Conservation (phyloP, 495 filamentous ascomycete genomes). For the Neurospora tetraspora region DNA sequence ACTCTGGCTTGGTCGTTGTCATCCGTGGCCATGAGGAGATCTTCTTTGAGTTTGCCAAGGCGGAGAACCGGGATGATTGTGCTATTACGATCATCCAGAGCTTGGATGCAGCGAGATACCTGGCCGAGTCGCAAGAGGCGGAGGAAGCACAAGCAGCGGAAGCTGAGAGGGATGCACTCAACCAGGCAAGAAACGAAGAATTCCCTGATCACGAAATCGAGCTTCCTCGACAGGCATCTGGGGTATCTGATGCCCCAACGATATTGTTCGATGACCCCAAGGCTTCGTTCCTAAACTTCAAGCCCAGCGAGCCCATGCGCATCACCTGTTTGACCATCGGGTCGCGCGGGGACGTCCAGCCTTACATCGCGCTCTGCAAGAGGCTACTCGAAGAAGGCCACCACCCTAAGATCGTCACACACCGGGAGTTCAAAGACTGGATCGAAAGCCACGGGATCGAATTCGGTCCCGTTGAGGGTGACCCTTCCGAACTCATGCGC, state of each 20-base stretch:
- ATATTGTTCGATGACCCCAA: constrained; percentile 88
- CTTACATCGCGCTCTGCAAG: constrained; percentile 94
- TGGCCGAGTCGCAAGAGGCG: constrained; percentile 66
- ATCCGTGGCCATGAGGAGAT: constrained; percentile 92
- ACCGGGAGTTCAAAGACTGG: constrained; percentile 83
- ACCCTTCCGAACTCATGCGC: constrained; percentile 89
- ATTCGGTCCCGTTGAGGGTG: constrained; percentile 77
- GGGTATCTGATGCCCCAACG: constrained; percentile 48
- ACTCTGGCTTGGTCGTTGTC: constrained; percentile 82
- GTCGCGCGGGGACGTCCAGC: constrained; percentile 91
- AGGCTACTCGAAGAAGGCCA: constrained; percentile 83
- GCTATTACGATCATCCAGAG: constrained; percentile 66
- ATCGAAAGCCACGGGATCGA: constrained; percentile 85
- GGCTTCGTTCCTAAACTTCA: constrained; percentile 91
- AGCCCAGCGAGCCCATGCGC: constrained; percentile 68
- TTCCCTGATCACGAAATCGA: constrained; percentile 48
- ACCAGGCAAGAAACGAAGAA: constrained; percentile 62
- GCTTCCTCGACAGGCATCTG: constrained; percentile 41
- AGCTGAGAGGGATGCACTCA: constrained; percentile 70
- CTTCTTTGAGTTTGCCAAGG: constrained; percentile 83
- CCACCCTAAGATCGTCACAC: constrained; percentile 78
- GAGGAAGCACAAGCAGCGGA: constrained; percentile 67
- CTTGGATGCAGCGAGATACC: constrained; percentile 60
- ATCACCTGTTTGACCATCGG: constrained; percentile 95
- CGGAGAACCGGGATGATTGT: constrained; percentile 79